These are phyloP conservation scores for Ceratobasidium sp. DNA, from an alignment of 1,284 basidiomycete species.

Conservation along the genomic window DNA sequence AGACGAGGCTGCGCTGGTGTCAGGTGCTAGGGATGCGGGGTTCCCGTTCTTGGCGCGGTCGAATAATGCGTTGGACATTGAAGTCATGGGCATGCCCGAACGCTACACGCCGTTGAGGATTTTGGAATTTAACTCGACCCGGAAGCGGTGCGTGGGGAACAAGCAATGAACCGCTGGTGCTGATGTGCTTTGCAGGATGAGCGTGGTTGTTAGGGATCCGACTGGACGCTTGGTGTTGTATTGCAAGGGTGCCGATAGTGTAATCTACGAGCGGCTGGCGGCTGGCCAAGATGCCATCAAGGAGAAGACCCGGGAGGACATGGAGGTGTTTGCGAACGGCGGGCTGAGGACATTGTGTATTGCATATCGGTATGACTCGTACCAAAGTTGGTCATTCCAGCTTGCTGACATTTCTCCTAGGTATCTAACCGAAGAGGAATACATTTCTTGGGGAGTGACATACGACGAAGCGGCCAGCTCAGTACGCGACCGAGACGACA, in stretches of 20 bases:
- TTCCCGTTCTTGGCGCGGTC: slow-evolving; percentile 88
- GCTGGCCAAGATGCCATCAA: slow-evolving; percentile 81
- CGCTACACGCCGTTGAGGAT: slow-evolving; percentile 81
- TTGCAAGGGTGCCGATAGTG: slow-evolving; percentile 96
- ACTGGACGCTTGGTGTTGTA: slow-evolving; percentile 86
- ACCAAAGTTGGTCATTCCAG: not conserved
- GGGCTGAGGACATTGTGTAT: slow-evolving; percentile 94
- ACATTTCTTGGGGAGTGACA: slow-evolving; percentile 78
- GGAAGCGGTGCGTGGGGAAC: slow-evolving; percentile 78
- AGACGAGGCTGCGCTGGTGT: slow-evolving; percentile 94
- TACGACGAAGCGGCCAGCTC: slow-evolving; percentile 86
- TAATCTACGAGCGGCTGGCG: slow-evolving; percentile 88
- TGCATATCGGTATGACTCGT: slow-evolving; percentile 68
- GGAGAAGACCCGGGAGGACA: slow-evolving; percentile 82
- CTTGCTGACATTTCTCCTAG: not conserved
- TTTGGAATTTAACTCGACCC: slow-evolving; percentile 92
- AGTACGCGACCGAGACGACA: slow-evolving; percentile 84
- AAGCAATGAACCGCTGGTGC: no score
- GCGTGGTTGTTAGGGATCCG: slow-evolving; percentile 84
- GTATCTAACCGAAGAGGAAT: slow-evolving; percentile 85
- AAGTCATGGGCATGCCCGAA: slow-evolving; percentile 90
- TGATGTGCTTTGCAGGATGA: slow-evolving; percentile 65
- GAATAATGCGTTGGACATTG: slow-evolving; percentile 84
- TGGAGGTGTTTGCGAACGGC: slow-evolving; percentile 93
- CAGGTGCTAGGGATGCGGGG: slow-evolving; percentile 90